These are phyloP conservation scores for Coniochaeta hoffmannii DNA, from an alignment of 2,329 filamentous ascomycete species.

Conservation along the genomic window DNA sequence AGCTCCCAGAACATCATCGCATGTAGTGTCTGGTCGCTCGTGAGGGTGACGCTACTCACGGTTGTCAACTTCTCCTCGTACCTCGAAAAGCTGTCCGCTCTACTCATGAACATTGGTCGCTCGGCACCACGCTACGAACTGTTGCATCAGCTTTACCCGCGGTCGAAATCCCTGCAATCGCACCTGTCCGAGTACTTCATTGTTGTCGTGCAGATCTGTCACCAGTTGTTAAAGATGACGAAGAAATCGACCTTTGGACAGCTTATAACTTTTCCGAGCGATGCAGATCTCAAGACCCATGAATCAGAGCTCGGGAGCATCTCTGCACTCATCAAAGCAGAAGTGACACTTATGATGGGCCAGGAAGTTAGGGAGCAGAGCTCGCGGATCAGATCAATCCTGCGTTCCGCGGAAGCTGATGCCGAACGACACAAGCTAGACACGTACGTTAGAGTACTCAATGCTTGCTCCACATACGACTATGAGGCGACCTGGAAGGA, in stretches of 20 bases:
- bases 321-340: conserved; percentile 27
- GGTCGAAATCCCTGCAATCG: conserved; percentile 26
- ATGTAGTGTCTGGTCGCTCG: conserved; percentile 35
- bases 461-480: conserved; percentile 32
- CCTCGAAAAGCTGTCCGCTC: conserved; percentile 28
- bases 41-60: conserved; percentile 32
- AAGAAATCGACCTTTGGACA: conserved; percentile 23
- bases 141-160: conserved; percentile 30
- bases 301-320: conserved; percentile 25
- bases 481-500: conserved; percentile 32
- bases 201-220: conserved; percentile 30
- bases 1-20: conserved; percentile 36
- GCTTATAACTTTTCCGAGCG: conserved; percentile 21
- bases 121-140: conserved; percentile 30
- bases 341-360: conserved; percentile 19
- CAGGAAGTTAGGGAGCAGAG: conserved; percentile 14
- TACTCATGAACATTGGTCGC: conserved; percentile 33
- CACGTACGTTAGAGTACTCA: conserved; percentile 19
- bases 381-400: conserved; percentile 15
- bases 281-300: conserved; percentile 22
- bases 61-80: conserved; percentile 22
- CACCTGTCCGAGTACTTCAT: conserved; percentile 33
- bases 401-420: conserved; percentile 12
- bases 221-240: conserved; percentile 22
- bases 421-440: background rate